phyloP scores from a whole-genome alignment of 2,329 filamentous ascomycete genomes.

The Fusarium redolens region DNA sequence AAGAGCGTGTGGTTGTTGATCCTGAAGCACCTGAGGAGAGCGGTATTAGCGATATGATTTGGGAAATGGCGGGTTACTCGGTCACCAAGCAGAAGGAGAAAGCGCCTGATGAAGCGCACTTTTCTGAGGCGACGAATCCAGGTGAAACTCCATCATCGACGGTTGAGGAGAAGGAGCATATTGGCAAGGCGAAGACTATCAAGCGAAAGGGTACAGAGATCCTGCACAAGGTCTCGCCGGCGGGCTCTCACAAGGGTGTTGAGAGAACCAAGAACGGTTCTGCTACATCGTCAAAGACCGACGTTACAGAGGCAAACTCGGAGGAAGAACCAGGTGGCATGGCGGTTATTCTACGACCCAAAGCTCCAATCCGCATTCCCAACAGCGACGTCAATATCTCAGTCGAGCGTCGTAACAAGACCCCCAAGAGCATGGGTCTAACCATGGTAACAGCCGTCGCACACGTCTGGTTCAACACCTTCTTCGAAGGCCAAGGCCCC shows the following conservation, averaged over 20 bases:
- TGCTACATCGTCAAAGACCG: constrained; percentile 30
- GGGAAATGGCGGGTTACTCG: constrained; percentile 61
- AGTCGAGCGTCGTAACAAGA: constrained; percentile 86
- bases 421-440: constrained; percentile 79
- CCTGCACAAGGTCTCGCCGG: constrained; percentile 47
- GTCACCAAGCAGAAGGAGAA: constrained; percentile 48
- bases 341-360: constrained; percentile 82
- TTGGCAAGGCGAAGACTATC: constrained; percentile 36
- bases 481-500: constrained; percentile 85
- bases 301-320: constrained; percentile 37
- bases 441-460: constrained; percentile 94
- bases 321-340: constrained; percentile 70
- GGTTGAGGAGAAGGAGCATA: constrained; percentile 8
- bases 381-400: constrained; percentile 91
- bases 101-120: constrained; percentile 51
- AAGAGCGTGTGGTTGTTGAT: constrained; percentile 77
- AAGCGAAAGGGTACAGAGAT: constrained; percentile 50
- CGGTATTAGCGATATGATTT: constrained; percentile 63
- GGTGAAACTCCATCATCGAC: constrained; percentile 4
- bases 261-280: constrained; percentile 42
- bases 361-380: constrained; percentile 74
- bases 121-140: constrained; percentile 47
- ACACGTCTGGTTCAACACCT: constrained; percentile 97
- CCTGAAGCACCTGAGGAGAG: constrained; percentile 62
- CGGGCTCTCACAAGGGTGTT: constrained; percentile 23